Evolutionary conservation across 306 rosid species (phyloP), one percentile per base, ranked within the genome.

Genomic region (Vachellia pachyceras): DNA sequence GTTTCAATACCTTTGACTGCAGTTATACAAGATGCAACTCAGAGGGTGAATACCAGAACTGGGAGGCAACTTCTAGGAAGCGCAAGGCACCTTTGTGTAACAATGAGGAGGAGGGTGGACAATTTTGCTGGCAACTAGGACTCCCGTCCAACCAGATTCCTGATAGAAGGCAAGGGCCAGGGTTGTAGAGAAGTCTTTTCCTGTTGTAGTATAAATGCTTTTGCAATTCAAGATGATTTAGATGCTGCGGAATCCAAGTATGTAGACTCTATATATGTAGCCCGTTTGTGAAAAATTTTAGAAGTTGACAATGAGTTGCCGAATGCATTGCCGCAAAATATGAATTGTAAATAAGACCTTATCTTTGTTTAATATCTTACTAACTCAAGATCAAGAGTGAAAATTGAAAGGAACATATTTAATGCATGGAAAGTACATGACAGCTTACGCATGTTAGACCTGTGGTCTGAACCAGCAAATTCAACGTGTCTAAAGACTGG

Each of bases 61-160:
- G 42, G 46, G 92, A 91, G 77, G 86, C 89, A 49, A 72, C 85
- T 67, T 50, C 84, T 36, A 87, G 88, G 86, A 92, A 93, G 87
- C 93, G 92, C 63, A 93, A 93, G 84, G 89, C 82, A 64, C 91
- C 95, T 10, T 84, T 88, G 83, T 76, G 84, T 82, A 85, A 80
- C 85, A 84, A 78, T 44, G 88, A 87, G 85, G 95, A 80, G 85
- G 94, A 82, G 84, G 96, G 86, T 81, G 93, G 92, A 86, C 88
- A 86, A 82, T 95, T 91, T 95, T 90, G 90, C 85, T 86, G 89
- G 90, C 88, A 85, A 69, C 83, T 88, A 76, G 92, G 85, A 82
- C 91, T 84, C 84, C 90, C 97, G 86, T 91, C 93, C 88, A 83
- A 89, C 85, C 86, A 79, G 88, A 89, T 83, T 81, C 77, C 81